Evolutionary conservation across 1,284 basidiomycete genomes (phyloP).

Genomic region (Termitomyces sp.): DNA sequence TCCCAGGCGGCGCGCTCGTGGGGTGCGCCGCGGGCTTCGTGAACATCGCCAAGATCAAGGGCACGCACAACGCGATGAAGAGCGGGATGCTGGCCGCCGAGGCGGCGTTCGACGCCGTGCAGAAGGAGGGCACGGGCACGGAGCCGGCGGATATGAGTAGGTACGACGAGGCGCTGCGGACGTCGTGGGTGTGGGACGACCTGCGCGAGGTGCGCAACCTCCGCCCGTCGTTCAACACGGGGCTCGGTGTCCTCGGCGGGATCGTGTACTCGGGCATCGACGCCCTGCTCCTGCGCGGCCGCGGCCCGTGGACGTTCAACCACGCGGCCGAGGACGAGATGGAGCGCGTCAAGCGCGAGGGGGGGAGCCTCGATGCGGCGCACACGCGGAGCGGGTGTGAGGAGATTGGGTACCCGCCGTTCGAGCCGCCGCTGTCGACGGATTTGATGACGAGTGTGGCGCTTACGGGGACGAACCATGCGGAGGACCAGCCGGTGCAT

Average conservation of each 20-base stretch:
- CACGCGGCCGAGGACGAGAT: conserved; percentile 24
- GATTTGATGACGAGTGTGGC: conserved; percentile 90
- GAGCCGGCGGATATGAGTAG: conserved; percentile 62
- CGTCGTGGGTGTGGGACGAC: conserved; percentile 88
- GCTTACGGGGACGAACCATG: conserved; percentile 94
- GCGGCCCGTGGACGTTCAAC: conserved; percentile 88
- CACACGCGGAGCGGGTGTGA: conserved; percentile 71
- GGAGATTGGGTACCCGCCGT: conserved; percentile 88
- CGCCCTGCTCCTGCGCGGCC: conserved; percentile 79
- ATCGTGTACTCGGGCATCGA: conserved; percentile 90
- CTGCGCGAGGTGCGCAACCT: conserved; percentile 91
- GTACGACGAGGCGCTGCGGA: conserved; percentile 72
- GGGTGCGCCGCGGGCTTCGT: conserved; percentile 97
- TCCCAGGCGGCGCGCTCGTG: conserved; percentile 93
- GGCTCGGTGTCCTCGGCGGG: conserved; percentile 85
- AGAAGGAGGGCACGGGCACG: conserved; percentile 21
- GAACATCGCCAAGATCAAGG: conserved; percentile 98
- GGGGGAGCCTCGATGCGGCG: conserved; percentile 67
- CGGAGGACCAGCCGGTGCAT: conserved; percentile 93
- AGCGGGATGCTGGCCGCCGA: conserved; percentile 97
- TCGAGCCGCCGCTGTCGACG: conserved; percentile 89
- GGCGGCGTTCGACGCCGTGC: conserved; percentile 69
- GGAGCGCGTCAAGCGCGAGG: conserved; percentile 17
- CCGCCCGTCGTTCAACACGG: conserved; percentile 86
- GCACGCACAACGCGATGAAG: conserved; percentile 99